A percentile compares a stretch with the other conserved stretches of the same genome.
Conservation (phyloP, 108 stramenopile genomes). For the Conticribra guillardii region DNA sequence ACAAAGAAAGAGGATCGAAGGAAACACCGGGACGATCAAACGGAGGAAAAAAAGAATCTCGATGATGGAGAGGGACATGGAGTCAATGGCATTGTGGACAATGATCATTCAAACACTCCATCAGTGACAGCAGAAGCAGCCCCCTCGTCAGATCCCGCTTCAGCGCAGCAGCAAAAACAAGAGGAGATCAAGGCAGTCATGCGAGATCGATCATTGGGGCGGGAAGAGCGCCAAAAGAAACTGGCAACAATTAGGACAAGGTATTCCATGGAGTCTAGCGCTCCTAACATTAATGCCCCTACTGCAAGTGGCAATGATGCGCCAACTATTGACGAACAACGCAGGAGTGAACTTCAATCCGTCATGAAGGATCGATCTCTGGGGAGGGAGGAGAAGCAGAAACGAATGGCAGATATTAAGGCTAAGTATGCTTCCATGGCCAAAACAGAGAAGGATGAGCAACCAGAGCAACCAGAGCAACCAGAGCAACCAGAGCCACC, state of each 20-base stretch:
- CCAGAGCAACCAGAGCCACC: not conserved
- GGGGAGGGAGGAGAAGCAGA: conserved; percentile 20
- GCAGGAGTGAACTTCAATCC: conserved; percentile 13
- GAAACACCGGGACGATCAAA: too few species aligned
- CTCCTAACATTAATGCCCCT: not conserved
- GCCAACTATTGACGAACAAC: not conserved
- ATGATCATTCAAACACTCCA: too few species aligned
- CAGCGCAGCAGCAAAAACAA: not conserved
- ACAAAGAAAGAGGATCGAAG: too few species aligned
- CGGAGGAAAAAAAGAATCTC: too few species aligned
- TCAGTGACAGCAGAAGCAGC: not conserved
- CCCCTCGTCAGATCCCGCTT: not conserved
- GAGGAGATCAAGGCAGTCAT: not conserved
- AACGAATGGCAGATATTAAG: conserved; percentile 22
- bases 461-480: not conserved
- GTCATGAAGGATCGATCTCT: conserved; percentile 29
- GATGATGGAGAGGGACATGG: too few species aligned
- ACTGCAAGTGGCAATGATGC: not conserved
- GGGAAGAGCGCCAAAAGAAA: not conserved
- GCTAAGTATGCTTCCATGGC: conserved; percentile 15
- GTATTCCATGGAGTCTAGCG: not conserved
- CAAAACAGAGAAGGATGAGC: not conserved
- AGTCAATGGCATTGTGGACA: too few species aligned
- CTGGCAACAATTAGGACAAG: not conserved
- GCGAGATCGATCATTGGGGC: not conserved